Base-by-base conservation (phyloP, 371 early-diverging fungal genomes). In the Entomophthora muscae region DNA sequence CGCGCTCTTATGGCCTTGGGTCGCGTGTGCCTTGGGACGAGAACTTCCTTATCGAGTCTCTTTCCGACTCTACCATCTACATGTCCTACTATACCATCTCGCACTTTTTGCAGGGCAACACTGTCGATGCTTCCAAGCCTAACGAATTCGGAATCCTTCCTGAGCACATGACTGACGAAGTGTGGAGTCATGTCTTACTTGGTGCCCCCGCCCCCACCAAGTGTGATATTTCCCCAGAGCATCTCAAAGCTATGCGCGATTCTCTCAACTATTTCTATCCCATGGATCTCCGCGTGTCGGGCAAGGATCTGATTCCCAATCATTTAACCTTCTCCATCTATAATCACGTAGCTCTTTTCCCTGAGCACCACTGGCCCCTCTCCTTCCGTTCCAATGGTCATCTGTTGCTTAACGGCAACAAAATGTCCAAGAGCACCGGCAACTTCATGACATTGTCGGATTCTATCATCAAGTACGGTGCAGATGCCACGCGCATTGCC, bases 371-470 rank as follows among this genome's bases (percentile, higher is more conserved):
- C 68, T 99, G 98, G 98, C 99, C 99, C 1, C 77, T 74, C 31
- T 82, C 80, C 65, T 80, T 99, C 57, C 93, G 97, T 61, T 85
- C 88, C 66, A 99, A 99, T 78, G 99, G 99, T 42, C 97, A 99
- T 74, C 78, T 99, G 75, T 74, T 98, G 76, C 75, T 99, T 65
- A 98, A 99, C 77, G 77, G 85, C 63, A 90, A 93, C 59, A 99
- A 99, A 83, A 99, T 99, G 99, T 86, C 94, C 71, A 99, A 99
- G 81, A 91, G 91, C 53, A 95, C 95, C n/a, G 99, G 99, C 57
- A 99, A 99, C 83, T 98, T 95, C 70, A 73, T 99, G 78, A 95
- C 94, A 53, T 81, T 97, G 63, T 74, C 78, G 27, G 90, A 98
- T 63, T 84, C 91, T 26, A 73, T 95, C 30, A 78, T 78, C 31